Evolutionary conservation across 345 rosid genomes (phyloP).

Genomic region (Moricandia moricandioides): DNA sequence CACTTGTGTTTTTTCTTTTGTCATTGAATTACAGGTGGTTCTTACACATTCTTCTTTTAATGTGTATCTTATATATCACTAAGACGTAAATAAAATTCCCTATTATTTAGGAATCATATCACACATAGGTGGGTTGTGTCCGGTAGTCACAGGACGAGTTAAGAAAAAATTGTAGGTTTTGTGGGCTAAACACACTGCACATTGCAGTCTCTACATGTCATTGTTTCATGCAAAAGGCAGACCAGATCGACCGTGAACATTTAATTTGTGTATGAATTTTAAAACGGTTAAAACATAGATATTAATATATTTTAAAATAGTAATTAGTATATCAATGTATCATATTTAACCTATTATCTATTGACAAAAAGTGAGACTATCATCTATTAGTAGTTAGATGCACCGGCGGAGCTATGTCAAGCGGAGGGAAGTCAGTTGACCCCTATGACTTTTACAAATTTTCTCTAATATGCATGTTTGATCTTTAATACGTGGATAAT

Average conservation of each 20-base stretch:
- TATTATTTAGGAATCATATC: neutral
- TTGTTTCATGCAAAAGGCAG: constrained; percentile 15
- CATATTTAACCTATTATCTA: no score
- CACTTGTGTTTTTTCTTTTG: constrained; percentile 12
- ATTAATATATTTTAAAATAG: no score
- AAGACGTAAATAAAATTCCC: neutral
- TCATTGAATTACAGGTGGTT: constrained; percentile 14
- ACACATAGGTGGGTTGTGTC: constrained; percentile 18
- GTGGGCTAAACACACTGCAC: constrained; percentile 19
- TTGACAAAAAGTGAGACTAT: no score
- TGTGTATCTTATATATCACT: neutral
- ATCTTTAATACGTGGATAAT: no score
- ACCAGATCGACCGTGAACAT: constrained; percentile 6
- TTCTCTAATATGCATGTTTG: no score
- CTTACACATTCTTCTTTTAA: constrained; percentile 12
- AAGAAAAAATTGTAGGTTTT: constrained; percentile 24
- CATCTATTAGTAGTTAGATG: no score
- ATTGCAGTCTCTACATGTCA: constrained; percentile 20
- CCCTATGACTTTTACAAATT: no score
- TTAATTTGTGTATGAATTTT: neutral
- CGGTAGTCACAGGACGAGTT: constrained; percentile 32
- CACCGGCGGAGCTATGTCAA: no score
- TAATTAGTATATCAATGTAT: no score
- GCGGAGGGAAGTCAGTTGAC: no score
- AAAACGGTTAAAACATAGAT: no score